Evolutionary conservation across 768 basidiomycete genomes (phyloP).

Genomic region (Mycena galopus): DNA sequence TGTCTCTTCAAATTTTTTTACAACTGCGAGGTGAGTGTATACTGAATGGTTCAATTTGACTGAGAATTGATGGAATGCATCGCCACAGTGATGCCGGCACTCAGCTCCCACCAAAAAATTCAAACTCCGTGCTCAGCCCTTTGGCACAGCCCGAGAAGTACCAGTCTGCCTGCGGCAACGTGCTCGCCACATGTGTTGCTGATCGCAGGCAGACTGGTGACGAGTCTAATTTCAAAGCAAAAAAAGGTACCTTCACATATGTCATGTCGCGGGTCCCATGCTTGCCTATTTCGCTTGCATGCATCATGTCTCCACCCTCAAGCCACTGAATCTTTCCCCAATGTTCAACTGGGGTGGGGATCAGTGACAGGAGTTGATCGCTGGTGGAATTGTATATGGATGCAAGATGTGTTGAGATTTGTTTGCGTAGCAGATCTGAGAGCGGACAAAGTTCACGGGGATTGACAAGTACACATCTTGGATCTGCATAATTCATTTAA

Average conservation of each 20-base stretch:
- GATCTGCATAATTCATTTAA: not conserved
- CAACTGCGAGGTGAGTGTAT: too few species aligned
- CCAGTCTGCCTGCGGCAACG: too few species aligned
- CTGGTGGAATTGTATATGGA: not conserved
- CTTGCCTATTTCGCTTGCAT: slow-evolving; percentile 8
- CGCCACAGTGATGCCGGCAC: too few species aligned
- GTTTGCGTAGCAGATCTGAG: not conserved
- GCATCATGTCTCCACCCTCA: slow-evolving; percentile 24
- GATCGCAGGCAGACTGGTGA: too few species aligned
- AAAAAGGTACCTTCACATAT: slow-evolving; percentile 11
- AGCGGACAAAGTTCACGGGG: not conserved
- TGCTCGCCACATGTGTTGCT: too few species aligned
- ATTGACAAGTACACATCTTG: not conserved
- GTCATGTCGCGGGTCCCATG: slow-evolving; percentile 22
- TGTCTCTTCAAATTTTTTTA: too few species aligned
- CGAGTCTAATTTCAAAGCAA: too few species aligned
- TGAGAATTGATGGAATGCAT: too few species aligned
- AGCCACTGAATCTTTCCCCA: slow-evolving; percentile 24
- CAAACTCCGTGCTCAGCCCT: too few species aligned
- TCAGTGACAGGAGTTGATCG: not conserved
- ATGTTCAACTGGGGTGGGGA: not conserved
- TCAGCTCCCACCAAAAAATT: too few species aligned
- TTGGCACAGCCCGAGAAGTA: too few species aligned
- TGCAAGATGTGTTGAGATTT: not conserved
- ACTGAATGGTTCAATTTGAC: too few species aligned